Evolutionary conservation across 768 basidiomycete species (phyloP).

Genomic region (Lactifluus volemus): DNA sequence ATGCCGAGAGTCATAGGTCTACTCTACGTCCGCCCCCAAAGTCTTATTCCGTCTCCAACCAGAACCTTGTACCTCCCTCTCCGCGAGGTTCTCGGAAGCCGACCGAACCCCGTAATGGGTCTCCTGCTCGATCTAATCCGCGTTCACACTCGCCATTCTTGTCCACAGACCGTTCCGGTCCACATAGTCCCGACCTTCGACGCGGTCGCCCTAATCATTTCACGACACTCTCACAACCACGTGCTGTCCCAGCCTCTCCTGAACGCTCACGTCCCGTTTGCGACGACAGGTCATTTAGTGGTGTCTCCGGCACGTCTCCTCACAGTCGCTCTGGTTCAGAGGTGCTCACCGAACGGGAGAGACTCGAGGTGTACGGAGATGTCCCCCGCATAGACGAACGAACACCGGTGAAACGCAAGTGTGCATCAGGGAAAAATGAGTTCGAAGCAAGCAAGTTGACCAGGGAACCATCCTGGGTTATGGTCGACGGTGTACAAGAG

Average conservation of each 20-base stretch:
- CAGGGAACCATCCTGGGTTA: conserved; percentile 14
- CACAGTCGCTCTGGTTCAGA: conserved; percentile 45
- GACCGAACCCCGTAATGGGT: conserved; percentile 14
- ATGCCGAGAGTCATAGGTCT: conserved; percentile 37
- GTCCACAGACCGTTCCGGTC: conserved; percentile 17
- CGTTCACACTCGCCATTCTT: conserved; percentile 18
- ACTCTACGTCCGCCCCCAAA: conserved; percentile 35
- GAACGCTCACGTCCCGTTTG: conserved; percentile 20
- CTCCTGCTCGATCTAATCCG: conserved; percentile 11
- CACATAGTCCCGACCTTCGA: conserved; percentile 11
- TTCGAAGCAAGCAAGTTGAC: conserved; percentile 2
- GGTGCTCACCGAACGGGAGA: conserved; percentile 41
- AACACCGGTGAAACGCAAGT: conserved; percentile 2
- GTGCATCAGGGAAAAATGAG: conserved; percentile 1
- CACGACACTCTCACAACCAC: conserved; percentile 3
- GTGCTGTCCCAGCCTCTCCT: conserved; percentile 20
- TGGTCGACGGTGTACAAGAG: conserved; percentile 3
- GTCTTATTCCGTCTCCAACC: conserved; percentile 28
- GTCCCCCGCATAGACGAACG: conserved; percentile 8
- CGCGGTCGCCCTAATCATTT: conserved; percentile 10
- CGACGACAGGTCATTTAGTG: conserved; percentile 2
- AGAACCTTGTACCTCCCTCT: conserved; percentile 21
- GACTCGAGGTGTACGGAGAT: conserved; percentile 3
- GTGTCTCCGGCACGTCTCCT: conserved; percentile 11
- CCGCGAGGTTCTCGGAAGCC: conserved; percentile 13